Conservation (phyloP, 495 filamentous ascomycete species). For the Gamarada debralockiae region DNA sequence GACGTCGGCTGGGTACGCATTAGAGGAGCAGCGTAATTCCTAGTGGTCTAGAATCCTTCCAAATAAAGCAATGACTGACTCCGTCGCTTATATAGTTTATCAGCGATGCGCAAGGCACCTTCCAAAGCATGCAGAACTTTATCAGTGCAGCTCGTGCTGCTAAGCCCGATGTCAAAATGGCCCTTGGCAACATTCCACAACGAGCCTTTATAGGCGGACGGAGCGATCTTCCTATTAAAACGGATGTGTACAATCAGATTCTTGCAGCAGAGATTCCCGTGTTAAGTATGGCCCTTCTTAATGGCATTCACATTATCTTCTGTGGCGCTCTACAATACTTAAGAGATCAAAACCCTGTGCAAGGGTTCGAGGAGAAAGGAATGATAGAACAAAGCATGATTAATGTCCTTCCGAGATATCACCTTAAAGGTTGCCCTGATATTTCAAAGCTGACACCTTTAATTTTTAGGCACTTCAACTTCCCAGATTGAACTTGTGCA, state of each 20-base stretch:
- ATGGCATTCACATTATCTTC: too few relatives aligned
- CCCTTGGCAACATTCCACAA: constrained; percentile 29
- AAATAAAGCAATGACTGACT: too few relatives aligned
- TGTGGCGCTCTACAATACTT: too few relatives aligned
- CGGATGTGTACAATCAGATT: constrained; percentile 27
- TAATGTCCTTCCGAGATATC: too few relatives aligned
- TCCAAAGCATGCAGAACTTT: constrained; percentile 24
- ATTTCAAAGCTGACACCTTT: neutral
- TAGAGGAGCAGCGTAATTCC: too few relatives aligned
- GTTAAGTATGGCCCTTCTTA: constrained; percentile 19
- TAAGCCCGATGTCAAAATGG: constrained; percentile 22
- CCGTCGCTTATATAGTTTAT: too few relatives aligned
- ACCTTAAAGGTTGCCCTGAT: neutral
- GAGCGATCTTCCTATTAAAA: constrained; percentile 23
- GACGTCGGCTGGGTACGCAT: constrained; percentile 35
- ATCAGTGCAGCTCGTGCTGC: constrained; percentile 26
- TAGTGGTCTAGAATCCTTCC: too few relatives aligned
- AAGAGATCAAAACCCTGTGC: too few relatives aligned
- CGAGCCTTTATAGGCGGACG: constrained; percentile 17
- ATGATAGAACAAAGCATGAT: too few relatives aligned
- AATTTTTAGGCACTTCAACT: constrained; percentile 21
- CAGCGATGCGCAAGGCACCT: constrained; percentile 16
- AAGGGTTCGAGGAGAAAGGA: too few relatives aligned
- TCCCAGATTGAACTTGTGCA: neutral
- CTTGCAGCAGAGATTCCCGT: constrained; percentile 10